Evolutionary conservation across 2,329 filamentous ascomycete genomes (phyloP), one percentile per base, ranked within the genome.

Genomic region (Aureobasidium mangrovei): DNA sequence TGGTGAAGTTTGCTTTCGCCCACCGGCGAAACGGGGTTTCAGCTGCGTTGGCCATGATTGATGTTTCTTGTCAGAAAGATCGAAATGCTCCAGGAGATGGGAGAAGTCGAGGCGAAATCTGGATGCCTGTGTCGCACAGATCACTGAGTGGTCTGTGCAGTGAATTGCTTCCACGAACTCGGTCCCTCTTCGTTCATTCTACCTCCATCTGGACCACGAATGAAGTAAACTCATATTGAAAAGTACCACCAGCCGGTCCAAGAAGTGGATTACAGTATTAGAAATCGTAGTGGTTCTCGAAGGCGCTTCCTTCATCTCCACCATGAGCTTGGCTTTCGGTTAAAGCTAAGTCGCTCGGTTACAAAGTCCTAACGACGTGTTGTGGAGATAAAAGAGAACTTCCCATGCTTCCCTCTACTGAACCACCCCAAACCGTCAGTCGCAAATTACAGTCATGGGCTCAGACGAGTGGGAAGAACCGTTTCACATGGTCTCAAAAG

Each of bases 1-100:
- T 62, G 8, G 62, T 67, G 58, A 69, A 67, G 60, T 69, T 68
- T 27, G 43, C 44, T 42, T 36, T 47, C 38, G 38, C 39, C 43
- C 43, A 55, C 4, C 45, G 39, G 39, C 39, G 53, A 44, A 55
- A 43, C 10, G 49, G 49, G 24, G 49, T 53, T 4, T 53, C n/a
- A 10, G 29, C 31, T 32, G 47, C 24, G 31, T 38, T 38, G 12
- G 49, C 49, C 49, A 53, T 53, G 40, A 4, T 10, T 29, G 24
- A 24, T 43, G 49, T 28, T 27, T 33, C 12, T 43, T 31, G 41
- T n/a, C 18, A 18, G 4, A 48, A n/a, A 38, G 8, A 32, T 40
- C 3, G 6, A 6, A 36, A 18, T 26, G n/a, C 4, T 32, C 12
- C 24, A 48, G 35, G n/a, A 47, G 36, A 18, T 18, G 18, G 18